Base-by-base conservation (phyloP, 1,284 basidiomycete species). In the Kwoniella shivajii region DNA sequence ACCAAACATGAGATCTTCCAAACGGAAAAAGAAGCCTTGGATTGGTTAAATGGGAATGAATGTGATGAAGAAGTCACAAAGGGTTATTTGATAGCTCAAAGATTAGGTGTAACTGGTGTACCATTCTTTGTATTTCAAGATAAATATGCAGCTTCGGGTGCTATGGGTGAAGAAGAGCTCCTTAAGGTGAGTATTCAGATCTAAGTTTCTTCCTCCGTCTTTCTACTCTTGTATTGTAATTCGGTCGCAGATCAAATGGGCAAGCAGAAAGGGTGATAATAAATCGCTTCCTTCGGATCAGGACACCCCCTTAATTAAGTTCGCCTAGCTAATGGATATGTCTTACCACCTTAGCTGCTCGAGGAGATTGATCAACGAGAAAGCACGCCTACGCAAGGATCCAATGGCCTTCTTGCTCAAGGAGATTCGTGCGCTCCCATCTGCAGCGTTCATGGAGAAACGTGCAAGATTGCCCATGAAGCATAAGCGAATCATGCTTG, bases 151-250 rank as follows among this genome's bases (percentile, higher is more conserved):
- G 70, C 75, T 14, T 72, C 67, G 13, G 78, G 78, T 6, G 80
- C 80, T 6, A 76, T 80, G 64, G 79, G 79, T 33, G 73, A 78
- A 16, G 80, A 80, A 20, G 75, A 79, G 47, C 82, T 82, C 67
- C 69, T 77, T 54, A 72, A 78, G 20, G 78, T 82, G 52, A 64
- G 72, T 69, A 3, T 11, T 9, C 1, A 16, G 27, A 26, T 34
- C n/a, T 20, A 11, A 11, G 18, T 24, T 22, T 39, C 10, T 48
- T 29, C n/a, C n/a, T n/a, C n/a, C 10, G 18, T n/a, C 14, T 13
- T n/a, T n/a, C n/a, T n/a, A n/a, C n/a, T n/a, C n/a, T n/a, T n/a
- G n/a, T n/a, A n/a, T n/a, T n/a, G n/a, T n/a, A n/a, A n/a, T n/a
- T n/a, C n/a, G n/a, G n/a, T n/a, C n/a, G n/a, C n/a, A n/a, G n/a